Conservation (phyloP, 108 stramenopile genomes). For the Discostella pseudostelligera region DNA sequence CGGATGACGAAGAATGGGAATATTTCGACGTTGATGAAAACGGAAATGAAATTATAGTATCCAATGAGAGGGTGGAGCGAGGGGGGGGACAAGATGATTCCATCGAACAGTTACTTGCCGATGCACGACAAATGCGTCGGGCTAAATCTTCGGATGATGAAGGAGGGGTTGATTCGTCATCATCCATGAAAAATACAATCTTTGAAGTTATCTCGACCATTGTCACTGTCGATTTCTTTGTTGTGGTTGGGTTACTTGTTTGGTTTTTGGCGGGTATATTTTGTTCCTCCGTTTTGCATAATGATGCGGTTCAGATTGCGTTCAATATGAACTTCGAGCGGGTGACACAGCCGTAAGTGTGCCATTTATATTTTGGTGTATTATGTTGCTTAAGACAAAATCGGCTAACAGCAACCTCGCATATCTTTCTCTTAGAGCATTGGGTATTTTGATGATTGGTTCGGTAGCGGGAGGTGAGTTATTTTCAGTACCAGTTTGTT, state of each 20-base stretch:
- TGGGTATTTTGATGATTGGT: conserved; percentile 89
- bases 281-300: conserved; percentile 66
- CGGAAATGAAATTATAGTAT: conserved; percentile 16
- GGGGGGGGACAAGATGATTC: conserved; percentile 45
- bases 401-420: neutral
- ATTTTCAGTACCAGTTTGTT: neutral
- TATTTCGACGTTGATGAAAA: conserved; percentile 54
- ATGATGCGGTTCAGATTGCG: conserved; percentile 88
- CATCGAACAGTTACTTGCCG: conserved; percentile 66
- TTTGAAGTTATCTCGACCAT: conserved; percentile 76
- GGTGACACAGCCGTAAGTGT: conserved; percentile 37
- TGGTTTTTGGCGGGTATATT: conserved; percentile 92
- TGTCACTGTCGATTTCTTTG: conserved; percentile 91
- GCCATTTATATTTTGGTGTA: neutral
- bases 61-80: conserved; percentile 2
- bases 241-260: conserved; percentile 76
- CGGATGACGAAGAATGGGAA: conserved; percentile 44
- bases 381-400: neutral
- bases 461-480: conserved; percentile 58
- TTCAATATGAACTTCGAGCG: conserved; percentile 77
- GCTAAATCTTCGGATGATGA: conserved; percentile 13
- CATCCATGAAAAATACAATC: conserved; percentile 37
- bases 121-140: conserved; percentile 63
- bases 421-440: conserved; percentile 42
- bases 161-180: conserved; percentile 5